Percentiles rank a stretch among this genome's conserved stretches.
phyloP scores from a whole-genome alignment of 1,284 basidiomycete species.

The Puccinia horiana region DNA sequence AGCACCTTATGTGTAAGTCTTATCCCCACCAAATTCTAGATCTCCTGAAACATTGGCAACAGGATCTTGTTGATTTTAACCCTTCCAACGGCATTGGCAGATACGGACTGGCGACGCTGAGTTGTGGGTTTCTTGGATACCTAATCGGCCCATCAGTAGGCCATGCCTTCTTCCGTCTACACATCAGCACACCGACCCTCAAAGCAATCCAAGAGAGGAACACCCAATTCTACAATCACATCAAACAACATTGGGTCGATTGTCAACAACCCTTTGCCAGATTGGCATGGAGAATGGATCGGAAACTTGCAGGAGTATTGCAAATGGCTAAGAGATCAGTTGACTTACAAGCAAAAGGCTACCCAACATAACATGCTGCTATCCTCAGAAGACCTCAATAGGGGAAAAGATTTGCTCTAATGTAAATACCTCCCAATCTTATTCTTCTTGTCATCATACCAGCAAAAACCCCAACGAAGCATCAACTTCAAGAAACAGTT shows the following conservation, averaged over 20 bases:
- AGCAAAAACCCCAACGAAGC: too few species aligned
- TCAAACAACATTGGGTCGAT: slow-evolving; percentile 80
- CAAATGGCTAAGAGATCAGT: slow-evolving; percentile 85
- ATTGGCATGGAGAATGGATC: slow-evolving; percentile 86
- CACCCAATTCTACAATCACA: slow-evolving; percentile 75
- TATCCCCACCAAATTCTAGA: slow-evolving; percentile 32
- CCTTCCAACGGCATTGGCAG: slow-evolving; percentile 30
- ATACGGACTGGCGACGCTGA: slow-evolving; percentile 34
- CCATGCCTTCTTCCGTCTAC: slow-evolving; percentile 70
- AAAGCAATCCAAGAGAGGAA: slow-evolving; percentile 76
- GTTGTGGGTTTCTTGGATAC: slow-evolving; percentile 65
- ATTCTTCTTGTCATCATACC: too few species aligned
- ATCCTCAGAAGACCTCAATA: slow-evolving; percentile 29
- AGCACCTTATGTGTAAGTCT: too few species aligned
- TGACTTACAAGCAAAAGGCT: slow-evolving; percentile 78
- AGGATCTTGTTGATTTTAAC: not conserved
- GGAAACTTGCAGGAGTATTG: slow-evolving; percentile 78
- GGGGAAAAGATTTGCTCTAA: slow-evolving; percentile 41
- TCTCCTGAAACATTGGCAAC: slow-evolving; percentile 5
- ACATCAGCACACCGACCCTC: slow-evolving; percentile 70
- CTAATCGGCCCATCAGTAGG: slow-evolving; percentile 79
- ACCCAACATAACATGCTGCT: slow-evolving; percentile 50
- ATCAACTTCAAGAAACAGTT: too few species aligned
- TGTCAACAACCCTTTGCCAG: slow-evolving; percentile 73
- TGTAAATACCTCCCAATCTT: not conserved